Evolutionary conservation across 2,329 filamentous ascomycete genomes (phyloP).

Genomic region (Zymoseptoria passerinii): DNA sequence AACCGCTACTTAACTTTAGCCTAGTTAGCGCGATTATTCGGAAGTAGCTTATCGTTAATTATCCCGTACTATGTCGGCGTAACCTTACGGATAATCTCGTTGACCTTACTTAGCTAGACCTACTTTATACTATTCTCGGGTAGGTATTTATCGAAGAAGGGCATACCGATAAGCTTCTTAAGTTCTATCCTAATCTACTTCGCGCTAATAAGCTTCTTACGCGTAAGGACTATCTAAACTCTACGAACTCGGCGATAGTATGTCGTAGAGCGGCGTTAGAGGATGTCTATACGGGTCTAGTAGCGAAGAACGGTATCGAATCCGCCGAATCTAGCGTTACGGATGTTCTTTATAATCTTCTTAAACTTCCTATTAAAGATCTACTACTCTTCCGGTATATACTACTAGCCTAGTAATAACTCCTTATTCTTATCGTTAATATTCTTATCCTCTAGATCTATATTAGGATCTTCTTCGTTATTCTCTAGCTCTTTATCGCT

Average conservation of each 20-base stretch:
- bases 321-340: background rate
- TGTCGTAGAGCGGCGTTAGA: background rate
- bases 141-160: background rate
- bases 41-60: background rate
- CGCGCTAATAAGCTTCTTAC: background rate
- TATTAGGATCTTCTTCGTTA: background rate
- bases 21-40: background rate
- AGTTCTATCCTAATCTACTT: background rate
- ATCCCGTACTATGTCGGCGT: background rate
- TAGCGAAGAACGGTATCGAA: background rate
- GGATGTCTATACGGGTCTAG: background rate
- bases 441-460: background rate
- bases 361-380: background rate
- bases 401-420: background rate
- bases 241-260: background rate
- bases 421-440: background rate
- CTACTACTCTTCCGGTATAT: background rate
- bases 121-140: background rate
- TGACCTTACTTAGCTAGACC: background rate
- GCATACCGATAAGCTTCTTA: background rate
- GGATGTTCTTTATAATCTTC: background rate
- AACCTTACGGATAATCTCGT: background rate
- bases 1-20: background rate
- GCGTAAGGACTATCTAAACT: background rate
- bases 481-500: background rate